phyloP scores from a whole-genome alignment of 1,284 basidiomycete species.

The Volvariella surrecta region DNA sequence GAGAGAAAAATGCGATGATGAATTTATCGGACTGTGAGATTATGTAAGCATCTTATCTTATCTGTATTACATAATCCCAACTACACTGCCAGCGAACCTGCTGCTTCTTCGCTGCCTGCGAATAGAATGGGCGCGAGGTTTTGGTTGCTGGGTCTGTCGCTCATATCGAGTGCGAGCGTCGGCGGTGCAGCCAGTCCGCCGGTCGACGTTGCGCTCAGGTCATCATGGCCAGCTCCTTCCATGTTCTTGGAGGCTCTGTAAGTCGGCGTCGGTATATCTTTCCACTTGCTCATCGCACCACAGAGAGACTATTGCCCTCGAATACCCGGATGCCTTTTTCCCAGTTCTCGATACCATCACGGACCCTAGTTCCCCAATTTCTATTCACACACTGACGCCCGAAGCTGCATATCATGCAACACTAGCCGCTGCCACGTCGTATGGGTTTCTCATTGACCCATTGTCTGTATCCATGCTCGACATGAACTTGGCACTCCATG shows the following conservation, averaged over 20 bases:
- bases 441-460: constrained; percentile 39
- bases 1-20: no score
- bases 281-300: constrained; percentile 3
- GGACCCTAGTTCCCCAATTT: constrained; percentile 33
- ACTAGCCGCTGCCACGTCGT: constrained; percentile 38
- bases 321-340: constrained; percentile 64
- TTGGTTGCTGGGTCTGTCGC: no score
- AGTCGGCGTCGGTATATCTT: constrained; percentile 20
- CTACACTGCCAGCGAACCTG: no score
- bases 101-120: no score
- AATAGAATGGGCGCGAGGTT: no score
- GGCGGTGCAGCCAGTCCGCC: constrained; percentile 45
- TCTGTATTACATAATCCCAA: no score
- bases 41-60: no score
- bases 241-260: constrained; percentile 79
- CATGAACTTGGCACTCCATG: constrained; percentile 60
- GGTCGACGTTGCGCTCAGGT: constrained; percentile 69
- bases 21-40: no score
- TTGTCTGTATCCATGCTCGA: constrained; percentile 44
- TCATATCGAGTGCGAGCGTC: no score
- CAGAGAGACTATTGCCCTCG: constrained; percentile 45
- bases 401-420: constrained; percentile 47
- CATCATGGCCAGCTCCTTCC: constrained; percentile 75
- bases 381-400: constrained; percentile 28
- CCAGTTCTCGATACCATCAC: constrained; percentile 58